Conservation (phyloP, 352 stramenopile genomes). For the Poterioochromonas sp. region DNA sequence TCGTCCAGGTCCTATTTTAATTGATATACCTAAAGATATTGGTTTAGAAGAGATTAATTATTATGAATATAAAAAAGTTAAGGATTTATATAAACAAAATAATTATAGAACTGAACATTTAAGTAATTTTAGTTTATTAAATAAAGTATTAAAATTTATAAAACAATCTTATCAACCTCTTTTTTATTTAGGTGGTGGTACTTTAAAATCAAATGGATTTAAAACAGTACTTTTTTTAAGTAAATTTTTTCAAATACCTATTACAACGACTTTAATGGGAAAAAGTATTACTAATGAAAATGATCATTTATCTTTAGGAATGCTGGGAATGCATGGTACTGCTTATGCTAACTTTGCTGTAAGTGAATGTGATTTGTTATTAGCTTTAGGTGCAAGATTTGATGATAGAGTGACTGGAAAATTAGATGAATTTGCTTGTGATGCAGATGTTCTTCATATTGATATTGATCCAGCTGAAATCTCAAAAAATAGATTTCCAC, state of each 20-base stretch:
- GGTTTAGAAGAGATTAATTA: constrained; percentile 27
- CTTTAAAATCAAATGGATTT: constrained; percentile 30
- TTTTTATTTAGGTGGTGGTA: constrained; percentile 24
- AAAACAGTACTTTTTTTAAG: constrained; percentile 3
- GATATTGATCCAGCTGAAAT: constrained; percentile 34
- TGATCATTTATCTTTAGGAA: constrained; percentile 71
- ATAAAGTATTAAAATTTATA: constrained; percentile 3
- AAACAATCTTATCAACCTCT: constrained; percentile 28
- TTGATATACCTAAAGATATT: constrained; percentile 73
- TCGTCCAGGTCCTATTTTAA: constrained; percentile 64
- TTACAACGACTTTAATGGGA: constrained; percentile 34
- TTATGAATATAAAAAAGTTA: constrained; percentile 1
- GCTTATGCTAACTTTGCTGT: constrained; percentile 80
- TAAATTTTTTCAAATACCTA: constrained; percentile 35
- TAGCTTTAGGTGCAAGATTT: constrained; percentile 72
- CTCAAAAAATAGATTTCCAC: constrained; percentile 31
- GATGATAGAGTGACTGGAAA: constrained; percentile 72
- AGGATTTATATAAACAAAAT: constrained; percentile 27
- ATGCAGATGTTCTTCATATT: constrained; percentile 29
- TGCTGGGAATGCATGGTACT: constrained; percentile 79
- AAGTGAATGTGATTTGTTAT: constrained; percentile 69
- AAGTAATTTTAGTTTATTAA: constrained; percentile 19
- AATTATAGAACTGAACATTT: constrained; percentile 32
- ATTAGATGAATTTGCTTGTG: constrained; percentile 34
- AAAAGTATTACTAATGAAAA: constrained; percentile 60